Conservation (phyloP, 352 stramenopile species). For the Chloridella minuta region DNA sequence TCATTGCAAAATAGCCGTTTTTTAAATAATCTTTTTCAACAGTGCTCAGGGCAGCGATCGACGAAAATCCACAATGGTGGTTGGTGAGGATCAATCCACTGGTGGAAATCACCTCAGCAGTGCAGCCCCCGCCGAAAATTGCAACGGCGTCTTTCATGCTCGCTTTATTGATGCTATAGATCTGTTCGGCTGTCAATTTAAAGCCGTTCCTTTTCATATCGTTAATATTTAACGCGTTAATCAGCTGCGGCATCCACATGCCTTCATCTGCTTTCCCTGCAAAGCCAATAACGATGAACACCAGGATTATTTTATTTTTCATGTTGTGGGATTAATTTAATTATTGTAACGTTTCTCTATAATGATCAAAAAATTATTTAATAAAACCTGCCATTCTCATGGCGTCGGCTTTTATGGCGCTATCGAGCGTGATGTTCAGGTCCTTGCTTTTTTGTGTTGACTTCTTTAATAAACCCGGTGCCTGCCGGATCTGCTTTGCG, state of each 20-base stretch:
- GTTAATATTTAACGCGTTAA: not conserved
- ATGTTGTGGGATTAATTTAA: too few species aligned
- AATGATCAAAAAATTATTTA: too few species aligned
- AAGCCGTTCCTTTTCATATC: not conserved
- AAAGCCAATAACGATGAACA: not conserved
- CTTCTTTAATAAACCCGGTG: too few species aligned
- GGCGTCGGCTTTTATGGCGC: too few species aligned
- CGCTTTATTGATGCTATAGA: not conserved
- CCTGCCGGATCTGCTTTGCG: too few species aligned
- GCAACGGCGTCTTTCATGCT: not conserved
- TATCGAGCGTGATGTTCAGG: too few species aligned
- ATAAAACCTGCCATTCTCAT: too few species aligned
- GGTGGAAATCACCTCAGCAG: not conserved
- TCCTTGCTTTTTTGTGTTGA: too few species aligned
- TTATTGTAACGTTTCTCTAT: too few species aligned
- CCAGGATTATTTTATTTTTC: not conserved
- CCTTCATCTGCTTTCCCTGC: not conserved
- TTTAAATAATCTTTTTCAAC: not conserved
- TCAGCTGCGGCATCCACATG: not conserved
- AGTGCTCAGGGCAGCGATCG: not conserved
- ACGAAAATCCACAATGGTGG: not conserved
- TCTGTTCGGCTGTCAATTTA: not conserved
- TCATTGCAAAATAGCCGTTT: not conserved
- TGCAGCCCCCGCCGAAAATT: not conserved
- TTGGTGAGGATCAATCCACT: not conserved